Conservation (phyloP, 2,329 filamentous ascomycete species). For the Magnaporthiopsis incrustans region DNA sequence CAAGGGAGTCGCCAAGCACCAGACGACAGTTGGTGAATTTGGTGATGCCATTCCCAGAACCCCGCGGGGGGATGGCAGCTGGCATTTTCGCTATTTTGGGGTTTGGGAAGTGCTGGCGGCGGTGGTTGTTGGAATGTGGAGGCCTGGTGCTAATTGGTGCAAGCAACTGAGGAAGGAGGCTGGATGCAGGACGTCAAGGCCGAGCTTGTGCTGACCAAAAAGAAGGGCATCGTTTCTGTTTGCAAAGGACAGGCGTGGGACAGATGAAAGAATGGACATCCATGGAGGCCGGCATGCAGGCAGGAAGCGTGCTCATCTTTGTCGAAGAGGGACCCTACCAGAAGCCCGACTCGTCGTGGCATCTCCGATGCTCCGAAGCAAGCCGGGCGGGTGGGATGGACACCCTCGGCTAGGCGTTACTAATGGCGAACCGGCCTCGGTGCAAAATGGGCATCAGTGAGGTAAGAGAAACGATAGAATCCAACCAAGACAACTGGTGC, state of each 20-base stretch:
- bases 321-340: not conserved
- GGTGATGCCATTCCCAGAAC: slow-evolving; percentile 52
- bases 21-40: slow-evolving; percentile 87
- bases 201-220: too few species aligned
- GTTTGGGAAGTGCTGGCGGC: not conserved
- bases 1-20: slow-evolving; percentile 57
- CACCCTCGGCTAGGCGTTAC: not conserved
- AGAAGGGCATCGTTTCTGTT: not conserved
- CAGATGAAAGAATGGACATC: not conserved
- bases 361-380: not conserved
- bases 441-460: not conserved
- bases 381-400: not conserved
- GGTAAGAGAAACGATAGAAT: not conserved
- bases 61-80: slow-evolving; percentile 22
- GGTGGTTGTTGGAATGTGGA: not conserved
- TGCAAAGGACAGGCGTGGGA: not conserved
- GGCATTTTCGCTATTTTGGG: slow-evolving; percentile 13
- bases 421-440: not conserved
- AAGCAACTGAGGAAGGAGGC: too few species aligned
- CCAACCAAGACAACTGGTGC: too few species aligned
- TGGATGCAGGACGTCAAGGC: too few species aligned
- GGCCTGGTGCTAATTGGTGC: not conserved
- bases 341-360: not conserved
- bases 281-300: not conserved
- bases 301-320: not conserved